Evolutionary conservation across 768 basidiomycete genomes (phyloP).

Genomic region (Naganishia vaughanmartiniae): DNA sequence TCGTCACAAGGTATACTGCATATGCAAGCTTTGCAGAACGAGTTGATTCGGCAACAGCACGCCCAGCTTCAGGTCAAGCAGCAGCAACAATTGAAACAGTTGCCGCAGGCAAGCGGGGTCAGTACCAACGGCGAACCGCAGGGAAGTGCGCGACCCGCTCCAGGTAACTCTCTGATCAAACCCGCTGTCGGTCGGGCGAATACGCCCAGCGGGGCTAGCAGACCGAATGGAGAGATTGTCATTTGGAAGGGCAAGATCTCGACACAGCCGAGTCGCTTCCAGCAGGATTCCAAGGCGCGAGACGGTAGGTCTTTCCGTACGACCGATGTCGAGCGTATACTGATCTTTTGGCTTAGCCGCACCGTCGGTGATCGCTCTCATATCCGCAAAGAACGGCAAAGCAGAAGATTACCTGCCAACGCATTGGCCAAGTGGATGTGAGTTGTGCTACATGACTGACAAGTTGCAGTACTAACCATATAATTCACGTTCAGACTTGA

Average conservation of each 20-base stretch:
- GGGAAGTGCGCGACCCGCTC: not conserved
- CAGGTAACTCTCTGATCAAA: not conserved
- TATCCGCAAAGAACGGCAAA: constrained; percentile 7
- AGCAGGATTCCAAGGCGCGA: constrained; percentile 19
- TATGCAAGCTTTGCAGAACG: constrained; percentile 30
- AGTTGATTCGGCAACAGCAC: constrained; percentile 29
- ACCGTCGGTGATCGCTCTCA: constrained; percentile 14
- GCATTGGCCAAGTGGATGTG: constrained; percentile 22
- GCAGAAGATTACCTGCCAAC: constrained; percentile 11
- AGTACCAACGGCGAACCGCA: not conserved
- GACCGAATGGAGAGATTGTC: constrained; percentile 5
- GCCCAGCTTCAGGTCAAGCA: constrained; percentile 19
- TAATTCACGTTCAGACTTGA: constrained; percentile 6
- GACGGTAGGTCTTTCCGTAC: not conserved
- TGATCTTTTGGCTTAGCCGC: constrained; percentile 11
- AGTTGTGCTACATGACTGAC: not conserved
- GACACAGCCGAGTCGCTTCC: constrained; percentile 20
- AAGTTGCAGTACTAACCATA: not conserved
- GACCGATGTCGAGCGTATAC: not conserved
- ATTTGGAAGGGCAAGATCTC: constrained; percentile 21
- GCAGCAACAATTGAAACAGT: constrained; percentile 2
- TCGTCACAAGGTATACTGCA: constrained; percentile 24
- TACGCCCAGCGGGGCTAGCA: not conserved
- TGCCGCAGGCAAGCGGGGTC: not conserved
- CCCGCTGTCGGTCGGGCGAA: not conserved